Base-by-base conservation (phyloP, 495 filamentous ascomycete genomes). In the Rusavskia elegans region DNA sequence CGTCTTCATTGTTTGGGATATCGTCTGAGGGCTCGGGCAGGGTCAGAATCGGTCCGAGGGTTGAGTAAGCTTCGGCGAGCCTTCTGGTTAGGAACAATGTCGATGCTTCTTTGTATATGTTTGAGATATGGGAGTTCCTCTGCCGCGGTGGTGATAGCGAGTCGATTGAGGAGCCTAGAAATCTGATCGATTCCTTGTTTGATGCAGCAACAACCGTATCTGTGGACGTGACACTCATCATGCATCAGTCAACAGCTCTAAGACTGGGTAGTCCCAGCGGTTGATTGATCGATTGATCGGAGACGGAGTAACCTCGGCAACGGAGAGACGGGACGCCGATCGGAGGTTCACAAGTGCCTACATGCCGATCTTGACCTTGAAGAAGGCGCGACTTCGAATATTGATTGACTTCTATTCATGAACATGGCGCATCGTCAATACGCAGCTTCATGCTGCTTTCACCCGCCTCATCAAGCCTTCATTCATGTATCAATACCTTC, bases 81-180 rank as follows among this genome's bases (percentile, higher is more conserved):
- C 90, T 83, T 60, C 90, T 87, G 61, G 93, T 97, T 39, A 98
- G 70, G 66, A 90, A 98, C 7, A 96, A 78, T 54, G 87, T 83
- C 11, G 86, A 88, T 42, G 90, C 85, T 68, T 90, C 86, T 55
- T 89, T 83, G 69, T 95, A 96, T 5, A 85, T 75, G 64, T 88
- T 89, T 45, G 83, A 82, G 56, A 88, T 80, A 56, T 80, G 75
- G n/a, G 72, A 73, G 32, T 78, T 70, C 32, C 69, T 69, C 48
- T 73, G 70, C 27, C 78, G 75, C 57, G 81, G 75, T 45, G 79
- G 65, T 37, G 72, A 71, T 27, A 75, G 61, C 42, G 73, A 70
- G 48, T 70, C 72, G 35, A 74, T 60, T 51, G 77, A 75, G 37
- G 66, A 64, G 51, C 66, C 68, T 56, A 79, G 66, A 44, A 67